Conservation (phyloP, 768 basidiomycete genomes). For the Psilocybe cyanescens region DNA sequence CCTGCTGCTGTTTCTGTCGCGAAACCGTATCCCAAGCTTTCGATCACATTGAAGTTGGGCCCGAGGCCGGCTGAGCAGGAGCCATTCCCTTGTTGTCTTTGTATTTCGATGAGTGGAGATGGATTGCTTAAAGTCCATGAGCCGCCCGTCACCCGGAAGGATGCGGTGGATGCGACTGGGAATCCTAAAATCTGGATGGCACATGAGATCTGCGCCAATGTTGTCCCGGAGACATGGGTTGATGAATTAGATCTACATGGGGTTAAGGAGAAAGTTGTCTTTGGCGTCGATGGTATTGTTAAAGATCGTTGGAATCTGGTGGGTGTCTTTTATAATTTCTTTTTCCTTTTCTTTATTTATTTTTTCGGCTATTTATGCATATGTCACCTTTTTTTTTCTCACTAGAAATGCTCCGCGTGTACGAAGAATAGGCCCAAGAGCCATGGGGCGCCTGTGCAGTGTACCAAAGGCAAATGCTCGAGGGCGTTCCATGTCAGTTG, state of each 20-base stretch:
- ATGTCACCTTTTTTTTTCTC: background rate
- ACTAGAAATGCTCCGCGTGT: slow-evolving; percentile 90
- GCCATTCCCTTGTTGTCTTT: slow-evolving; percentile 70
- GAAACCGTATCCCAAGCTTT: slow-evolving; percentile 40
- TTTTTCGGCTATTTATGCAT: background rate
- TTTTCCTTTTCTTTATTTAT: slow-evolving; percentile 1
- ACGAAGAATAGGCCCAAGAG: slow-evolving; percentile 64
- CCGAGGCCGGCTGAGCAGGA: slow-evolving; percentile 62
- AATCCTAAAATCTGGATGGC: slow-evolving; percentile 67
- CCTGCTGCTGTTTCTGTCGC: slow-evolving; percentile 5
- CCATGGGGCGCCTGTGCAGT: slow-evolving; percentile 88
- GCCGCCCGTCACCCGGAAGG: slow-evolving; percentile 60
- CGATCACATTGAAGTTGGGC: slow-evolving; percentile 69
- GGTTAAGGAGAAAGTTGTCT: slow-evolving; percentile 58
- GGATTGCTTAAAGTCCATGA: slow-evolving; percentile 71
- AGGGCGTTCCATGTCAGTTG: slow-evolving; percentile 95
- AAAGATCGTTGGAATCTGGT: slow-evolving; percentile 95
- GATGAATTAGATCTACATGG: slow-evolving; percentile 58
- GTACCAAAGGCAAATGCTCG: slow-evolving; percentile 92
- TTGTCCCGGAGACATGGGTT: slow-evolving; percentile 93
- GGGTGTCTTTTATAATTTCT: slow-evolving; percentile 25
- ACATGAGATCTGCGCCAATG: slow-evolving; percentile 78
- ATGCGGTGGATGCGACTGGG: slow-evolving; percentile 50
- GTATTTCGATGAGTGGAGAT: slow-evolving; percentile 53
- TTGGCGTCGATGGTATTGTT: slow-evolving; percentile 87